phyloP scores from a whole-genome alignment of 129 eudicot species.

The Silybum marianum region DNA sequence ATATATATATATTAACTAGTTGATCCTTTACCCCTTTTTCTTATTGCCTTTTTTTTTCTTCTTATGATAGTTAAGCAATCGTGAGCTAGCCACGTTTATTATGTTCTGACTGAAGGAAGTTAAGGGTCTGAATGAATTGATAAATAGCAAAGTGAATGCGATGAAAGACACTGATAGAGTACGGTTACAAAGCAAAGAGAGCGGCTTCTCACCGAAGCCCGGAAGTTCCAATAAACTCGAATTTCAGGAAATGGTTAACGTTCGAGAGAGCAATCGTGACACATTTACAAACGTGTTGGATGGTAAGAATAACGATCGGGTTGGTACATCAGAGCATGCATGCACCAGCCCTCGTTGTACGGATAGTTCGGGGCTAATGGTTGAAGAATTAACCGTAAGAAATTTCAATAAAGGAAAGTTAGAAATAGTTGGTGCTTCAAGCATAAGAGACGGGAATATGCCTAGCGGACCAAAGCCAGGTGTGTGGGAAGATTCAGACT shows the following conservation, averaged over 20 bases:
- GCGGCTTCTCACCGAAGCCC: constrained; percentile 35
- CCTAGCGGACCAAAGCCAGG: constrained; percentile 21
- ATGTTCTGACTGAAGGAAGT: constrained; percentile 25
- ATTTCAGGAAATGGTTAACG: constrained; percentile 40
- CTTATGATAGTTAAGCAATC: not conserved
- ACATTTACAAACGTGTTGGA: constrained; percentile 42
- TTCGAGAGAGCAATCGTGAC: constrained; percentile 38
- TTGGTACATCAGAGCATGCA: constrained; percentile 58
- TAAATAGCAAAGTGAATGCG: constrained; percentile 51
- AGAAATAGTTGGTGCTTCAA: constrained; percentile 48
- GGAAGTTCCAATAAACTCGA: constrained; percentile 41
- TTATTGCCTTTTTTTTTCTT: not conserved
- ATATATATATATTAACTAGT: not conserved
- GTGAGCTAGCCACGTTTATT: not conserved
- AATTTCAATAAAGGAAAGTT: constrained; percentile 50
- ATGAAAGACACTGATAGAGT: constrained; percentile 37
- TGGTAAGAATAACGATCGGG: constrained; percentile 45
- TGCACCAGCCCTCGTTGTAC: constrained; percentile 56
- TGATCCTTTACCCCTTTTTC: not conserved
- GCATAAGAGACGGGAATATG: constrained; percentile 39
- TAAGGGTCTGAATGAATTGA: constrained; percentile 46
- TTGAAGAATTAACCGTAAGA: constrained; percentile 74
- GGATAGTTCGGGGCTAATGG: constrained; percentile 50
- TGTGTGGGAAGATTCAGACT: constrained; percentile 46
- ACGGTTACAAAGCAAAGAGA: constrained; percentile 45